A percentile compares a stretch with the other conserved stretches of the same genome.
phyloP scores from a whole-genome alignment of 1,284 basidiomycete species.

The Earliella scabrosa region DNA sequence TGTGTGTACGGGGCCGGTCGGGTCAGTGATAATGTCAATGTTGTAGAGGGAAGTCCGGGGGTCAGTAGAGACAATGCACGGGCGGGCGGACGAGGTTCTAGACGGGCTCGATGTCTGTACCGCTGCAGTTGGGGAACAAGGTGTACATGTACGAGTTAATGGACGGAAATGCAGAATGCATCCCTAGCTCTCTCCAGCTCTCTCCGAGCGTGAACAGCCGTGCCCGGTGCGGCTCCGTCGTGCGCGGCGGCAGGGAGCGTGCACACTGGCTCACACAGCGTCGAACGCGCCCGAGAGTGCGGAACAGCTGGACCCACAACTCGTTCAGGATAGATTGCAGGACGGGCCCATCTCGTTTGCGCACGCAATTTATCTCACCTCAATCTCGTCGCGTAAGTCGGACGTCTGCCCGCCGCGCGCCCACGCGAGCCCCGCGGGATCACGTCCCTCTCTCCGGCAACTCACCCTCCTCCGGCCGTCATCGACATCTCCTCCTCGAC shows the following conservation, averaged over 20 bases:
- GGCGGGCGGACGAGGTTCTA: neutral
- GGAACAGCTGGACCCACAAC: conserved; percentile 26
- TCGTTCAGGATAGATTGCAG: conserved; percentile 26
- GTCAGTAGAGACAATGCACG: neutral
- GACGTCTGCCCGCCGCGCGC: neutral
- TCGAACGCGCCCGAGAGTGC: conserved; percentile 5
- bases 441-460: neutral
- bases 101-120: neutral
- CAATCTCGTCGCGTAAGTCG: conserved; percentile 23
- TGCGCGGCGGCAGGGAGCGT: neutral
- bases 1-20: too few relatives aligned
- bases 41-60: neutral
- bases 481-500: neutral
- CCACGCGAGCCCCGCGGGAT: conserved; percentile 6
- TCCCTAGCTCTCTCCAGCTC: conserved; percentile 16
- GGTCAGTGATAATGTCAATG: too few relatives aligned
- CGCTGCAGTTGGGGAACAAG: conserved; percentile 1
- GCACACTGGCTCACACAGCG: neutral
- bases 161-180: conserved; percentile 1
- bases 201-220: neutral
- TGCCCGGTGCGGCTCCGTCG: neutral
- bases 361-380: conserved; percentile 25
- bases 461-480: neutral
- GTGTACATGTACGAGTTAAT: conserved; percentile 25
- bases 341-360: conserved; percentile 7